Evolutionary conservation across 176 grass and related monocot species (phyloP).

Genomic region (Carex parvula): DNA sequence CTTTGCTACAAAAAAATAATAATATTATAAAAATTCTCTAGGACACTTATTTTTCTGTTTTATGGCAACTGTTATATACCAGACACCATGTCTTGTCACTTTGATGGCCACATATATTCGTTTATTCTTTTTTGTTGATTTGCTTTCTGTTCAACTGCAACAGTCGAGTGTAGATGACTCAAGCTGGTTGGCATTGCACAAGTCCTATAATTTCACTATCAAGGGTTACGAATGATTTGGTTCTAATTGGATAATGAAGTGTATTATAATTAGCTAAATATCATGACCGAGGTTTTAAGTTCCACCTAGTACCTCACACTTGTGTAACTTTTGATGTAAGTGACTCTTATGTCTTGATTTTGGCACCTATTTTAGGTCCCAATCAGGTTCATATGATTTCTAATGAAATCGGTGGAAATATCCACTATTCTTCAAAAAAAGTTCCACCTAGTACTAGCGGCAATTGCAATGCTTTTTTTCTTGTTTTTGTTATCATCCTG

Average conservation of each 20-base stretch:
- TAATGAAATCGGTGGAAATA: too few relatives aligned
- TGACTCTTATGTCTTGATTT: too few relatives aligned
- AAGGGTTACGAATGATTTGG: background rate
- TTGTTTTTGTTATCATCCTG: background rate
- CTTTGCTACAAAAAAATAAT: slow-evolving; percentile 6
- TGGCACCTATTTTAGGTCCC: too few relatives aligned
- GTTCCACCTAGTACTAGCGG: too few relatives aligned
- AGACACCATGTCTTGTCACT: background rate
- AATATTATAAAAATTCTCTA: background rate
- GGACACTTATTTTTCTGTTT: background rate
- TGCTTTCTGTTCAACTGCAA: background rate
- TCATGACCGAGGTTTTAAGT: background rate
- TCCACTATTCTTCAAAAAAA: too few relatives aligned
- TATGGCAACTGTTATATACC: background rate
- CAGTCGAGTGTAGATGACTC: background rate
- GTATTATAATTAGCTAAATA: background rate
- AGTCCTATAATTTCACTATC: slow-evolving; percentile 4
- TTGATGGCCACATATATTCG: background rate
- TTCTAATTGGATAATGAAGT: background rate
- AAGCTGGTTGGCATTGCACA: background rate
- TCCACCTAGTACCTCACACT: background rate
- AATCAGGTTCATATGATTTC: too few relatives aligned
- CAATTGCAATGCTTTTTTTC: background rate
- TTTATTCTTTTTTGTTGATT: background rate
- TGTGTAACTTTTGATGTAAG: too few relatives aligned